Base-by-base conservation (phyloP, 371 early-diverging fungal species). In the Aphelidium insulamus region DNA sequence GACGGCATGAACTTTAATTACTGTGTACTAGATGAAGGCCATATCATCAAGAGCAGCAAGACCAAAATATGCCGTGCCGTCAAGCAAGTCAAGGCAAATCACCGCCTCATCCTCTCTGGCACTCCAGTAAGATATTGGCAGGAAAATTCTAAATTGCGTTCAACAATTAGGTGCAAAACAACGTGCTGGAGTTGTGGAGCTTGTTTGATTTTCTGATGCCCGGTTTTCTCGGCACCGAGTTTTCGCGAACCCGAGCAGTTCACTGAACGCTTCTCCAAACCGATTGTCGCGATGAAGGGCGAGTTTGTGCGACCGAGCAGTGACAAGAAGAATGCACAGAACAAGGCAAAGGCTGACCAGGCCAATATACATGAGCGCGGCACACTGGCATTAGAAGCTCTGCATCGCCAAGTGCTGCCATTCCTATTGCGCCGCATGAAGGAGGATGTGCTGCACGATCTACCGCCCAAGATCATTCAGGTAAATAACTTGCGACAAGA, bases 1-100 rank as follows among this genome's bases (percentile, higher is more conserved):
- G 41, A 47, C 2, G 40, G 49, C 20, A 52, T 78, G 24, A 53
- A 67, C 21, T 98, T 78, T 77, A 91, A 92, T 55, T 98, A 92
- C 50, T 81, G 90, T 43, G 74, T 97, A 37, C 56, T 99, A 23
- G 99, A 99, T 55, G 99, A 99, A 62, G 99, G 98, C 0, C 99
- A 99, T 51, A 70, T 91, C 23, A 94, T 99, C 50, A 86, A 87
- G 52, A 99, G 97, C 49, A 72, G 80, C 10, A 72, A 75, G 34
- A 86, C 98, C 18, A 82, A 92, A 40, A 71, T 97, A 17, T 94
- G 86, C 22, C 72, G 75, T 45, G 74, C 86, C 0, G 79, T 76
- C 43, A 86, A 88, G 51, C 48, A 71, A 23, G 39, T 85, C 16
- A 53, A 58, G 45, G 84, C 95, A 11, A 69, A 74, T 35, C 78